A percentile compares a stretch with the other conserved stretches of the same genome.
These are phyloP conservation scores for Thuja plicata DNA, from an alignment of 83 land plant species.

Conservation along the genomic window DNA sequence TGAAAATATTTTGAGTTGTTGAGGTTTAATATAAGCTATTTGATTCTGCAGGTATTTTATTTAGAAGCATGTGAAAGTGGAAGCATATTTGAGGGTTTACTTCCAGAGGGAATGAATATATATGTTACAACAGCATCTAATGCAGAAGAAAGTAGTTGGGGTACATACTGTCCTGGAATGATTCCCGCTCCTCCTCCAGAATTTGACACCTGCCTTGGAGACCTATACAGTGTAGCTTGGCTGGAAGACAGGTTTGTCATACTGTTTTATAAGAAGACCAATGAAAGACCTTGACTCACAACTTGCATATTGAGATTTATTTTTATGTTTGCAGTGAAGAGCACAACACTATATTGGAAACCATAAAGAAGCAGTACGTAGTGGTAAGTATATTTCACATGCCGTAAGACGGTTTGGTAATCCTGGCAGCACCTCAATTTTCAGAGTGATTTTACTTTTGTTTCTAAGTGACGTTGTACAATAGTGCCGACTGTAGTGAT, in stretches of 20 bases:
- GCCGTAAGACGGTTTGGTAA: not conserved
- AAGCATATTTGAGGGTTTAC: slow-evolving; percentile 83
- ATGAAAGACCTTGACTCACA: slow-evolving; percentile 57
- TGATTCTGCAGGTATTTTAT: slow-evolving; percentile 26
- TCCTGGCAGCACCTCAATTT: not conserved
- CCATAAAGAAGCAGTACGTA: slow-evolving; percentile 55
- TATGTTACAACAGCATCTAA: slow-evolving; percentile 94
- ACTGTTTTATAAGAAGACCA: slow-evolving; percentile 86
- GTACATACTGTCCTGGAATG: slow-evolving; percentile 95
- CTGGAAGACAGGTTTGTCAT: slow-evolving; percentile 77
- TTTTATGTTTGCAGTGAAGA: slow-evolving; percentile 47
- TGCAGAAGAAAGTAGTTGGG: slow-evolving; percentile 92
- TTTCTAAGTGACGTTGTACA: not conserved
- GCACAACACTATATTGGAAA: slow-evolving; percentile 68
- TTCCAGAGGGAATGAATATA: slow-evolving; percentile 69
- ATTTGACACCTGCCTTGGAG: slow-evolving; percentile 45
- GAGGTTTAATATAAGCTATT: slow-evolving; percentile 28
- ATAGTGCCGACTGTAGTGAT: not conserved
- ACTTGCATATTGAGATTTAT: not conserved
- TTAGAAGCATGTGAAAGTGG: slow-evolving; percentile 75
- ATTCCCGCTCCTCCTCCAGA: slow-evolving; percentile 68
- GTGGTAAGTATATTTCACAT: slow-evolving; percentile 26
- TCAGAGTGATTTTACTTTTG: not conserved
- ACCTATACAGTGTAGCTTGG: slow-evolving; percentile 57
- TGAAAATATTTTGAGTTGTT: not conserved